Base-by-base conservation (phyloP, 352 stramenopile genomes). In the Phytophthora pisi region DNA sequence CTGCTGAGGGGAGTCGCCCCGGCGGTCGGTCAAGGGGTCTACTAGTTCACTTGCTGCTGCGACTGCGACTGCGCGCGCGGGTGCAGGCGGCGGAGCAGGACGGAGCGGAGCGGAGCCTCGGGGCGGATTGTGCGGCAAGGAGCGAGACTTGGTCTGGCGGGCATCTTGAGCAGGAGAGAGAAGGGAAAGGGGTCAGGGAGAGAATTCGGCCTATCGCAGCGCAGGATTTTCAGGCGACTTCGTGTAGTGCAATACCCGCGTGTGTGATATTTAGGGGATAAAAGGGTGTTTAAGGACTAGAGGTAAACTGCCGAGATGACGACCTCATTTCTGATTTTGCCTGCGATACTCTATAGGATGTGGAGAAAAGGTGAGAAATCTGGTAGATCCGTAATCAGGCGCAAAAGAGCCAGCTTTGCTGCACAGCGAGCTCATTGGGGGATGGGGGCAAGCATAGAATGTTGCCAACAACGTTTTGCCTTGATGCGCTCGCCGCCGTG, bases 131-230 rank as follows among this genome's bases (percentile, higher is more conserved):
- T 20, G 66, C 34, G 31, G 42, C 58, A 64, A 46, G 10, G 52
- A 72, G 59, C 61, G 45, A 68, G 58, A 68, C 64, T 57, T 36
- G 59, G 64, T 71, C 64, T 71, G 64, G 18, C 51, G 26, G 30
- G 16, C 40, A 16, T 31, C 23, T 30, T 38, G 24, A 8, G 23
- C 46, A 30, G 46, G 34, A 66, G 64, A 56, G 55, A 54, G 64
- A 42, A 60, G 51, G 51, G 60, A 50, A 53, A 47, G 43, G 52
- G 60, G 31, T 50, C 47, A 60, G 52, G 59, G 64, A 5, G 24
- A 31, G 20, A 34, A 23, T 20, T 66, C 50, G 13, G 15, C 38
- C 38, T 18, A 45, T 45, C 13, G 38, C 13, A 6, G 38, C 15
- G 38, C 13, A 16, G 38, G 11, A 38, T 38, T 38, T 38, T 38